Base-by-base conservation (phyloP, 2,329 filamentous ascomycete species). In the Raffaelea ambrosiae region DNA sequence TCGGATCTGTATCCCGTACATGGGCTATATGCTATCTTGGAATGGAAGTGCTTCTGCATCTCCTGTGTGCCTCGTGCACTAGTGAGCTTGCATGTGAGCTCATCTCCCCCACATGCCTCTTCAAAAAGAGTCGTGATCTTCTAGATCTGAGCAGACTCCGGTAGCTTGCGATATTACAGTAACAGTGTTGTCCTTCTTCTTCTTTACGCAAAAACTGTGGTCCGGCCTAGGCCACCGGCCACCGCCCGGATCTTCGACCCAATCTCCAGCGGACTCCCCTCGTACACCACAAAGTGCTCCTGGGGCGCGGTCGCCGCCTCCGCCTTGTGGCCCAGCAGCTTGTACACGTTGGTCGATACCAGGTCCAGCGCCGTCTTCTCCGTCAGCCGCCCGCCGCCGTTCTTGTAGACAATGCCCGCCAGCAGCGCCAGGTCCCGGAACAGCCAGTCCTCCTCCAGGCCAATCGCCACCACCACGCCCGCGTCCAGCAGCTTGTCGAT, bases 261-360 rank as follows among this genome's bases (percentile, higher is more conserved):
- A 57, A 83, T 76, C 55, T 80, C 71, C 51, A 86, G 57, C 19
- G 82, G 82, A 54, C 68, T 79, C 0, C 80, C 80, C 58, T 85
- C 81, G 46, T 71, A 79, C 5, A 85, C 68, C 3, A 83, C 69
- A 63, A 83, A 85, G 53, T 84, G 73, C 21, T 39, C 40, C 40
- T 18, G 66, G 54, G 33, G 54, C 3, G 14, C 19, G 11, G 16
- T 56, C 2, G 53, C 51, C 46, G 57, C n/a, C 7, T 59, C 50
- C 47, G 60, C 57, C 38, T 68, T 55, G 1, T 76, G 54, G 0
- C 79, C 79, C 13, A 85, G 61, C 11, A 84, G 70, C 52, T 72
- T 69, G 56, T 77, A 76, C 3, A 84, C 63, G 53, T 81, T 83
- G 13, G 56, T 61, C 21, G 76, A 74, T 1, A 83, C 71, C 35